Percentiles rank a stretch among this genome's conserved stretches.
phyloP scores from a whole-genome alignment of 2,329 filamentous ascomycete genomes.

The Botrytis byssoidea region DNA sequence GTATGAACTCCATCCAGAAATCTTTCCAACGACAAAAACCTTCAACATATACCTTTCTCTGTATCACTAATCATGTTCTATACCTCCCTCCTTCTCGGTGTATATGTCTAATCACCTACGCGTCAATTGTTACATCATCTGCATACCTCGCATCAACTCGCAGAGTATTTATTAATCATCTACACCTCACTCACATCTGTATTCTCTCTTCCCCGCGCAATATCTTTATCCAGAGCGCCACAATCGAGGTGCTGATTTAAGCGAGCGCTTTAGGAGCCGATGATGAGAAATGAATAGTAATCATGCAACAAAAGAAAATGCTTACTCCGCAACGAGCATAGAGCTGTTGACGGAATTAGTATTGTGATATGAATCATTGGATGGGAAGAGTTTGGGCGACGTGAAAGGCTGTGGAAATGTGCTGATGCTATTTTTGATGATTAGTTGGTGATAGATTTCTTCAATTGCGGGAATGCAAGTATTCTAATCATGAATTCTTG shows the following conservation, averaged over 20 bases:
- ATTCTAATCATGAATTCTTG: background rate
- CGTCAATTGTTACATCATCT: background rate
- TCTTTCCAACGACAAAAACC: background rate
- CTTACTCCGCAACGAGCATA: constrained; percentile 2
- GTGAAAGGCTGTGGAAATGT: background rate
- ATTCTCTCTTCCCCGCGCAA: background rate
- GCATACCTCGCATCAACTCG: background rate
- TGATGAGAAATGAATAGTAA: constrained; percentile 12
- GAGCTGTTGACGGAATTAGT: background rate
- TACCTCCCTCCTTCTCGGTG: background rate
- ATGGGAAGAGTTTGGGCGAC: background rate
- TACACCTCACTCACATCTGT: background rate
- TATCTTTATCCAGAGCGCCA: constrained; percentile 1
- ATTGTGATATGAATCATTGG: too few species aligned
- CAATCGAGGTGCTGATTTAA: background rate
- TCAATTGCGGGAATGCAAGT: too few species aligned
- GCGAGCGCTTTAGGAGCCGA: constrained; percentile 9
- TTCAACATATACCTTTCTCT: background rate
- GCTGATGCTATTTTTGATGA: background rate
- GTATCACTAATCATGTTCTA: constrained; percentile 3
- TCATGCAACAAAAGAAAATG: background rate
- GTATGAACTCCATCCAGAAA: background rate
- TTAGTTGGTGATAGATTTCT: background rate
- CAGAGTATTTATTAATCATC: background rate
- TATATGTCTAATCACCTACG: background rate